phyloP scores from a whole-genome alignment of 2,329 filamentous ascomycete genomes.

The Fusarium penzigii region DNA sequence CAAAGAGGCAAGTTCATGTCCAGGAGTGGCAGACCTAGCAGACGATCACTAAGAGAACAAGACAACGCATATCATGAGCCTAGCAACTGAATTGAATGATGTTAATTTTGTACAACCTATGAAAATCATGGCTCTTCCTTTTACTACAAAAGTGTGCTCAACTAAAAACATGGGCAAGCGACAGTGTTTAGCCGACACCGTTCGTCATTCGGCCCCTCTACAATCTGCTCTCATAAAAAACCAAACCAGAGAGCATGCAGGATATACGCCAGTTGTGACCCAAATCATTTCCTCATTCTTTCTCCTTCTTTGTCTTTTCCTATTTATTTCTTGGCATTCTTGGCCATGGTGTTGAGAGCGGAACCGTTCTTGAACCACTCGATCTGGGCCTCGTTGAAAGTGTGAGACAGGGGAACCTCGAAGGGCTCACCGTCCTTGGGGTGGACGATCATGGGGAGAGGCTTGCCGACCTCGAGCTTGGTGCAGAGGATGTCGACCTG shows the following conservation, averaged over 20 bases:
- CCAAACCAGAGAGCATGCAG: conserved; percentile 26
- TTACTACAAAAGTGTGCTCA: conserved; percentile 25
- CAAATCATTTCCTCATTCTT: conserved; percentile 20
- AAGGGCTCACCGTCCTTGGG: conserved; percentile 82
- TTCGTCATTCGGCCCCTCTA: conserved; percentile 24
- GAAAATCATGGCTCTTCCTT: conserved; percentile 29
- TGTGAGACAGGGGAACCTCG: conserved; percentile 85
- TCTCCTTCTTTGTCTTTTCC: conserved; percentile 10
- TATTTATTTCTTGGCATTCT: conserved; percentile 46
- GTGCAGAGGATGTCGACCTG: conserved; percentile 83
- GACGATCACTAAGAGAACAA: too few species aligned
- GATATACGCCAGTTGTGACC: conserved; percentile 30
- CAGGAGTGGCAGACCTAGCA: too few species aligned
- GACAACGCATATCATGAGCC: too few species aligned
- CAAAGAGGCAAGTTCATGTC: too few species aligned
- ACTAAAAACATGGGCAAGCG: conserved; percentile 21
- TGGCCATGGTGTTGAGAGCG: conserved; percentile 98
- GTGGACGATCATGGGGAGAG: conserved; percentile 88
- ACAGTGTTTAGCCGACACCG: conserved; percentile 19
- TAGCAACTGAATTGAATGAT: conserved; percentile 15
- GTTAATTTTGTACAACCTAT: conserved; percentile 31
- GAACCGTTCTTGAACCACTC: conserved; percentile 99
- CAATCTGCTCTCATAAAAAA: conserved; percentile 27
- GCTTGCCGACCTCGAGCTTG: conserved; percentile 88
- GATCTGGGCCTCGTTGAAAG: conserved; percentile 97